Evolutionary conservation across 352 stramenopile genomes (phyloP).

Genomic region (Phytophthora sp.): DNA sequence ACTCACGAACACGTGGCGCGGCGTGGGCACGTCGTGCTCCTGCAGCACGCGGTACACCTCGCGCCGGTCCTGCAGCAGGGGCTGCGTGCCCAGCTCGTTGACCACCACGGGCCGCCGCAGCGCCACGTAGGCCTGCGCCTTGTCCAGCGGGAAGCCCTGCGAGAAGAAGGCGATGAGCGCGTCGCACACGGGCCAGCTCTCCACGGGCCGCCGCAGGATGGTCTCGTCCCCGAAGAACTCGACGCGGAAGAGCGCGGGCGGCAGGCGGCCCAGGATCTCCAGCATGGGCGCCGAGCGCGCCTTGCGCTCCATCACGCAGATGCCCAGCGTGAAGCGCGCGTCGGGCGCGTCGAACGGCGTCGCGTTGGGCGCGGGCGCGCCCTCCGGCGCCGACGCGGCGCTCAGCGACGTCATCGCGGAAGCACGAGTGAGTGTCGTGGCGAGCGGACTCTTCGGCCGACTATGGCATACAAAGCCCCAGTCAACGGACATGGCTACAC

Average conservation of each 20-base stretch:
- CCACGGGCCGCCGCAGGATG: conserved; percentile 95
- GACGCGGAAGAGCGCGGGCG: conserved; percentile 92
- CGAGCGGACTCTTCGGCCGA: no score
- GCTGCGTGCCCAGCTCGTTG: conserved; percentile 97
- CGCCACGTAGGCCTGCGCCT: conserved; percentile 96
- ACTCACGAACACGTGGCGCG: conserved; percentile 94
- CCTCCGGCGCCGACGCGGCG: background rate
- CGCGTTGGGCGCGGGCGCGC: conserved; percentile 5
- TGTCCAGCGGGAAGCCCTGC: conserved; percentile 96
- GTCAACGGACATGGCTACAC: conserved; percentile 20
- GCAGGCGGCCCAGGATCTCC: conserved; percentile 94
- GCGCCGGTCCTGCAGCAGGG: conserved; percentile 95
- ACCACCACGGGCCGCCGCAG: conserved; percentile 95
- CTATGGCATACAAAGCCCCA: no score
- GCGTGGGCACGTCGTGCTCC: conserved; percentile 94
- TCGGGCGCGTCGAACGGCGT: conserved; percentile 25
- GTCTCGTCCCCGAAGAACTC: conserved; percentile 97
- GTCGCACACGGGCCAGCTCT: conserved; percentile 94
- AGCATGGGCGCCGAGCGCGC: conserved; percentile 94
- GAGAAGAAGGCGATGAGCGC: conserved; percentile 99
- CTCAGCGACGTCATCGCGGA: conserved; percentile 19
- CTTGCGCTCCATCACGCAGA: conserved; percentile 99
- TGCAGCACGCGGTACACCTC: conserved; percentile 95
- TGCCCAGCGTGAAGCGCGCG: conserved; percentile 84
- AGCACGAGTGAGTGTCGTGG: conserved; percentile 11